These are phyloP conservation scores for Fraxinus angustifolia DNA, from an alignment of 305 asterid genomes.

Conservation along the genomic window DNA sequence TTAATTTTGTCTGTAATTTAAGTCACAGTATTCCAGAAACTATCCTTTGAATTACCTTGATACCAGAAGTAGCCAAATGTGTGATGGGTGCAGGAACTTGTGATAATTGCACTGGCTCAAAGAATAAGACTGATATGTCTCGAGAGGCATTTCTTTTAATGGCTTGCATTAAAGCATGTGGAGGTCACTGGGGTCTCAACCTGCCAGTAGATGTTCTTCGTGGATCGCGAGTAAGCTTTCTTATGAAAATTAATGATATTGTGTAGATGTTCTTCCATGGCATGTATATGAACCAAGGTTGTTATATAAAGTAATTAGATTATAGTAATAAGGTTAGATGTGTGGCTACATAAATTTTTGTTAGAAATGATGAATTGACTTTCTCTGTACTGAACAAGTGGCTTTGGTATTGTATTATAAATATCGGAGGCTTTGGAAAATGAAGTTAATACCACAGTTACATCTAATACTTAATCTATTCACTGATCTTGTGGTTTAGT, in stretches of 20 bases:
- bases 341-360: neutral
- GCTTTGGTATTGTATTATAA: constrained; percentile 4
- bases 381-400: constrained; percentile 5
- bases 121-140: constrained; percentile 68
- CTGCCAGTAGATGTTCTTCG: constrained; percentile 89
- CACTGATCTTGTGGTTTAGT: constrained; percentile 7
- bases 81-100: constrained; percentile 64
- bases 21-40: constrained; percentile 14
- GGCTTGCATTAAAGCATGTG: constrained; percentile 74
- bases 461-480: neutral
- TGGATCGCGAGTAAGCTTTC: constrained; percentile 81
- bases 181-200: constrained; percentile 90
- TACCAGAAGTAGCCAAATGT: constrained; percentile 11
- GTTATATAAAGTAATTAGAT: constrained; percentile 1
- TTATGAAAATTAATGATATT: constrained; percentile 2
- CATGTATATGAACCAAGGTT: neutral
- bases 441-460: neutral
- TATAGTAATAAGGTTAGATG: constrained; percentile 10
- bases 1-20: neutral
- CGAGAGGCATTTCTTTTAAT: constrained; percentile 90
- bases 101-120: constrained; percentile 81
- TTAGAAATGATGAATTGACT: constrained; percentile 2
- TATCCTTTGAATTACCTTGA: constrained; percentile 3
- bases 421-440: neutral
- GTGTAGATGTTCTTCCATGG: neutral